phyloP scores from a whole-genome alignment of 345 rosid species.

The Citrus trifoliata region DNA sequence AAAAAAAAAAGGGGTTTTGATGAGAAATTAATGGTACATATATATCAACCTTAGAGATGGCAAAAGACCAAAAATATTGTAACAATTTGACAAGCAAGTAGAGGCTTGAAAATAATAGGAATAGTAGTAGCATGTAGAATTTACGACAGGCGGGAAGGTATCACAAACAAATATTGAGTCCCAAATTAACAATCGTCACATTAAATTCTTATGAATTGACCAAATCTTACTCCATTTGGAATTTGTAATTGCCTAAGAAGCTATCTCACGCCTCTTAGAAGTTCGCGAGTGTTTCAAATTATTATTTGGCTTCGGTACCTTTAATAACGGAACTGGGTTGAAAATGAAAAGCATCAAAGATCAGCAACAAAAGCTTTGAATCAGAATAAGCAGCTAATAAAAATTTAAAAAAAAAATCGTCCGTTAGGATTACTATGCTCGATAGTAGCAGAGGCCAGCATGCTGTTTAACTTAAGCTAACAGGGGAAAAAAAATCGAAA shows the following conservation, averaged over 20 bases:
- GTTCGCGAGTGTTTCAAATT: background rate
- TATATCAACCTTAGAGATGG: no score
- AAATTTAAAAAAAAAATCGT: no score
- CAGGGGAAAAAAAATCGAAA: background rate
- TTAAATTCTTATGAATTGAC: background rate
- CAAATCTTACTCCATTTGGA: no score
- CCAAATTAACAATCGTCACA: background rate
- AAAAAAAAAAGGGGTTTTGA: background rate
- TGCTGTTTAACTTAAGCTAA: no score
- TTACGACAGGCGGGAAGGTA: background rate
- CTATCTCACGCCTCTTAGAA: background rate
- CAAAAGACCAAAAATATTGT: no score
- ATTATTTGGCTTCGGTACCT: background rate
- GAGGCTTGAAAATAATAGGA: no score
- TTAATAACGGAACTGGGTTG: background rate
- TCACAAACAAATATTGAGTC: background rate
- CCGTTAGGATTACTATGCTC: no score
- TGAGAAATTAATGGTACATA: no score
- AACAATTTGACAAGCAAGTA: no score
- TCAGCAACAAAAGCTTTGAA: background rate
- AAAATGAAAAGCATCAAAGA: background rate
- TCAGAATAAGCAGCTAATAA: background rate
- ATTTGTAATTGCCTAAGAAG: no score
- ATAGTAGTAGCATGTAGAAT: background rate
- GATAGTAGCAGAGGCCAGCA: no score